A percentile compares a stretch with the other conserved stretches of the same genome.
Evolutionary conservation across 768 basidiomycete species (phyloP).

Genomic region (Pilatotrama ljubarskyi): DNA sequence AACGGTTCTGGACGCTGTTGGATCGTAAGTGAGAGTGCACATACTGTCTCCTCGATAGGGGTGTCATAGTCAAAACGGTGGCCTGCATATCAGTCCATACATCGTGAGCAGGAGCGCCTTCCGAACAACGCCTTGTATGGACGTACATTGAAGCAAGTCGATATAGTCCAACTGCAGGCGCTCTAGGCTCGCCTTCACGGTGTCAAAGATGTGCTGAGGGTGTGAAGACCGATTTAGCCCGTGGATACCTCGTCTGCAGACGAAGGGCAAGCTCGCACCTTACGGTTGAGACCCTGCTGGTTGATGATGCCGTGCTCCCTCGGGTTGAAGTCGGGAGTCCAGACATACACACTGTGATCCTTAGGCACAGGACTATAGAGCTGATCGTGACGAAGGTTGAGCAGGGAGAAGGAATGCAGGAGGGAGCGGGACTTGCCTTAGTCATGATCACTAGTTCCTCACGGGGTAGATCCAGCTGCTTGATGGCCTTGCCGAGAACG

Average conservation of each 20-base stretch:
- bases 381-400: neutral
- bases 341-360: neutral
- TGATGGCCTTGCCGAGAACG: slow-evolving; percentile 49
- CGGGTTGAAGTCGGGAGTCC: slow-evolving; percentile 20
- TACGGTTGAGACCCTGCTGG: slow-evolving; percentile 38
- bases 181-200: slow-evolving; percentile 32
- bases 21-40: neutral
- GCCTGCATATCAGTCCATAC: slow-evolving; percentile 26
- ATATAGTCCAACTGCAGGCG: slow-evolving; percentile 53
- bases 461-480: slow-evolving; percentile 43
- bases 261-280: slow-evolving; percentile 31
- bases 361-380: slow-evolving; percentile 11
- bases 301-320: slow-evolving; percentile 38
- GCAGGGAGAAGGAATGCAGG: neutral
- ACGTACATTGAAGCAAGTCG: slow-evolving; percentile 52
- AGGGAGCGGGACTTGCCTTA: slow-evolving; percentile 34
- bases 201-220: slow-evolving; percentile 19
- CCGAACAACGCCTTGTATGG: neutral
- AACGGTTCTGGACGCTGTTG: neutral
- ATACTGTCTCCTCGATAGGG: slow-evolving; percentile 40
- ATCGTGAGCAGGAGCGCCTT: no score
- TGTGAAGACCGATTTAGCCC: no score
- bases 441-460: slow-evolving; percentile 54
- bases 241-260: slow-evolving; percentile 8
- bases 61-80: slow-evolving; percentile 39